Percentiles rank a stretch among this genome's conserved stretches.
Conservation (phyloP, 176 grass and related monocot genomes). For the Zoysia pacifica region DNA sequence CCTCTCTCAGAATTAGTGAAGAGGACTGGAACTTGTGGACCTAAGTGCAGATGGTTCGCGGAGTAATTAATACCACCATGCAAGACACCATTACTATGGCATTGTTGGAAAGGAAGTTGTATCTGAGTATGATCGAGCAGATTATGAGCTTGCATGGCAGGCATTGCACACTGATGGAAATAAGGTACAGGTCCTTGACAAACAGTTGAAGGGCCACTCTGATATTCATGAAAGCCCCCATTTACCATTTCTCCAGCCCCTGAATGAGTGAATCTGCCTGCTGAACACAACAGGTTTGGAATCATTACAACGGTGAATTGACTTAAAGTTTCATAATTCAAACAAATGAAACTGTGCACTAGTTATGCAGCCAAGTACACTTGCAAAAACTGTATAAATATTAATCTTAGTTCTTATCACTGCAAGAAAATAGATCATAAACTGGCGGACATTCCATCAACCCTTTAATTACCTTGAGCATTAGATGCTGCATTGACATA, state of each 20-base stretch:
- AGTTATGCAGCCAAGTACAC: constrained; percentile 24
- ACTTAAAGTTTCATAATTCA: neutral
- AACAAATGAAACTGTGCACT: constrained; percentile 21
- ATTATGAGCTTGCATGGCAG: constrained; percentile 62
- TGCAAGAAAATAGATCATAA: constrained; percentile 22
- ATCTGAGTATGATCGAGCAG: constrained; percentile 53
- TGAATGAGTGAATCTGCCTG: constrained; percentile 59
- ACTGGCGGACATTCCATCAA: neutral
- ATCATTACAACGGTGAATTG: constrained; percentile 22
- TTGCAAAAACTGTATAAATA: constrained; percentile 13
- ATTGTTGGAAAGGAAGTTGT: constrained; percentile 56
- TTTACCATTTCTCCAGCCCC: constrained; percentile 46
- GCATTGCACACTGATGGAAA: constrained; percentile 54
- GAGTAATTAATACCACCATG: constrained; percentile 51
- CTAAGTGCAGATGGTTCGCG: constrained; percentile 46
- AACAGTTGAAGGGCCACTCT: constrained; percentile 45
- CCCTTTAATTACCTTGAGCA: constrained; percentile 51
- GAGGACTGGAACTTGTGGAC: constrained; percentile 54
- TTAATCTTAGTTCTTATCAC: neutral
- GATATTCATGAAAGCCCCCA: constrained; percentile 48
- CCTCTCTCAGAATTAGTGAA: constrained; percentile 48
- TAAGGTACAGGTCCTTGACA: constrained; percentile 50
- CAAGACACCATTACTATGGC: constrained; percentile 40
- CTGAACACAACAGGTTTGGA: constrained; percentile 42
- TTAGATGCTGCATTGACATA: constrained; percentile 46